Conservation (phyloP, 2,329 filamentous ascomycete genomes). For the Fusarium dlaminii region DNA sequence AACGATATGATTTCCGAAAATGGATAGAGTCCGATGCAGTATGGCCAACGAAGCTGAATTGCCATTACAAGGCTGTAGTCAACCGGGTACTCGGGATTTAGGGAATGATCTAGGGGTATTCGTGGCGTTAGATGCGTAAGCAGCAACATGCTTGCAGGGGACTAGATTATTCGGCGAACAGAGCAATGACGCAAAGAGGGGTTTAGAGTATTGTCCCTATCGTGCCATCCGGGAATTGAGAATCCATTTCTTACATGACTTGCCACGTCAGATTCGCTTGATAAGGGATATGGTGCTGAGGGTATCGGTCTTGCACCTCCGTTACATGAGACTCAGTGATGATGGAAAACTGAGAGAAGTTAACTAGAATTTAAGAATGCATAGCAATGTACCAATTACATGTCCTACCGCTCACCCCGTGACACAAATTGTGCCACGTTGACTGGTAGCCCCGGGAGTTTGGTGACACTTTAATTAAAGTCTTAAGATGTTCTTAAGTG, state of each 20-base stretch:
- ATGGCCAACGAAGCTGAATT: not conserved
- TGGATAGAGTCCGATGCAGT: not conserved
- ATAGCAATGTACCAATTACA: not conserved
- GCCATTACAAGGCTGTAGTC: too few relatives aligned
- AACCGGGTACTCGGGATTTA: not conserved
- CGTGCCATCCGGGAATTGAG: not conserved
- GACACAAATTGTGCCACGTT: not conserved
- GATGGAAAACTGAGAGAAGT: not conserved
- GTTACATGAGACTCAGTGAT: not conserved
- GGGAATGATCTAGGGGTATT: not conserved
- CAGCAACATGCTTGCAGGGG: not conserved
- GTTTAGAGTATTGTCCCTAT: not conserved
- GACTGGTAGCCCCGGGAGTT: not conserved
- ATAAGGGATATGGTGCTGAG: not conserved
- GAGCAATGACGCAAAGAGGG: not conserved
- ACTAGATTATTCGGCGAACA: not conserved
- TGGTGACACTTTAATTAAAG: not conserved
- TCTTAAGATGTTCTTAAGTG: not conserved
- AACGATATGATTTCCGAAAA: not conserved
- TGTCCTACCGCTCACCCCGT: not conserved
- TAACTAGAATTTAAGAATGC: not conserved
- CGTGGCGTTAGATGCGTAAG: not conserved
- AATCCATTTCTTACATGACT: not conserved
- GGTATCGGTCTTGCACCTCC: not conserved
- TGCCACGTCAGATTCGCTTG: not conserved